Percentiles rank a stretch among this genome's conserved stretches.
Conservation (phyloP, 768 basidiomycete genomes). For the Mycena metata region DNA sequence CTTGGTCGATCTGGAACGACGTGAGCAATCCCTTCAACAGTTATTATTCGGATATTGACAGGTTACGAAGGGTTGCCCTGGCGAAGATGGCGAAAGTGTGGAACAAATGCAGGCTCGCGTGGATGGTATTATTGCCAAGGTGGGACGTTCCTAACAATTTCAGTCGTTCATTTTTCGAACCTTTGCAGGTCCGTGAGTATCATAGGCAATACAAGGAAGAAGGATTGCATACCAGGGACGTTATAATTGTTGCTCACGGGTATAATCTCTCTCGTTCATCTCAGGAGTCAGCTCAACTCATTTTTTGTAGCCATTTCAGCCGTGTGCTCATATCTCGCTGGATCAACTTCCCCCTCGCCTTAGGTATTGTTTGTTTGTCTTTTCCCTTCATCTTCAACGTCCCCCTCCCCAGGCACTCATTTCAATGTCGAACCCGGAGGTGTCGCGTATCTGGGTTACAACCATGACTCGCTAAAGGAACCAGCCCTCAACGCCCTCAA, state of each 20-base stretch:
- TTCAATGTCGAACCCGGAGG: constrained; percentile 91
- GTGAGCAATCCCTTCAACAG: constrained; percentile 61
- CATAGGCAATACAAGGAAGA: constrained; percentile 80
- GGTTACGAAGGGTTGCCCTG: constrained; percentile 74
- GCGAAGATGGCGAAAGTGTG: constrained; percentile 77
- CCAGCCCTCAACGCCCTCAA: constrained; percentile 84
- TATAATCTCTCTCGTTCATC: constrained; percentile 40
- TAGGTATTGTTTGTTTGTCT: constrained; percentile 56
- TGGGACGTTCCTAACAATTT: constrained; percentile 45
- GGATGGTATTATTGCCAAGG: constrained; percentile 81
- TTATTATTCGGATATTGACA: constrained; percentile 17
- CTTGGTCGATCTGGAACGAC: constrained; percentile 90
- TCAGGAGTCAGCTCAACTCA: constrained; percentile 39
- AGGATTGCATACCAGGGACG: constrained; percentile 76
- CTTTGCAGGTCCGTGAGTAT: constrained; percentile 73
- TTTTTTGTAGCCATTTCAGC: constrained; percentile 68
- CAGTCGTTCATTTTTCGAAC: background rate
- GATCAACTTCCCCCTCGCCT: constrained; percentile 74
- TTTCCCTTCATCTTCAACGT: background rate
- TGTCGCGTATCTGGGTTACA: constrained; percentile 86
- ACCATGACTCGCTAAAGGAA: constrained; percentile 83
- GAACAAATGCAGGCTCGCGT: constrained; percentile 85
- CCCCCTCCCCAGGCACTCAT: constrained; percentile 66
- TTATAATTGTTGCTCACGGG: constrained; percentile 92
- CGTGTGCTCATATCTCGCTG: constrained; percentile 86